Conservation (phyloP, 1,284 basidiomycete species). For the Cryptococcus depauperatus region DNA sequence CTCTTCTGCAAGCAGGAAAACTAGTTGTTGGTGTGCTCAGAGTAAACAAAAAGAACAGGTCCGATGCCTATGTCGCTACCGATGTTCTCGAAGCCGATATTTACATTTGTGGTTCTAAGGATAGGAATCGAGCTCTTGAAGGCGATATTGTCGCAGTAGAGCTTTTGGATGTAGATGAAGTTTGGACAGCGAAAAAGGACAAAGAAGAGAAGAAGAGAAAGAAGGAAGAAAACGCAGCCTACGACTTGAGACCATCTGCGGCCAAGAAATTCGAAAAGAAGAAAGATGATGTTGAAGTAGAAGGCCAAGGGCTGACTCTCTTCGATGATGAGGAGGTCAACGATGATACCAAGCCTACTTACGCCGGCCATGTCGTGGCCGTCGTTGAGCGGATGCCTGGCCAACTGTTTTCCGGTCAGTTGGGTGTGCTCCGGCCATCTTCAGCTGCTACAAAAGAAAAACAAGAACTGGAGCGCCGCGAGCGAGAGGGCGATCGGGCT, state of each 20-base stretch:
- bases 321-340: slow-evolving; percentile 98
- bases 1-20: slow-evolving; percentile 94
- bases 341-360: slow-evolving; percentile 80
- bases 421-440: slow-evolving; percentile 89
- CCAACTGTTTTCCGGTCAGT: slow-evolving; percentile 93
- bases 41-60: slow-evolving; percentile 98
- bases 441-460: slow-evolving; percentile 99
- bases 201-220: slow-evolving; percentile 99
- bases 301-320: slow-evolving; percentile 91
- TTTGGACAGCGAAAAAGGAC: slow-evolving; percentile 99
- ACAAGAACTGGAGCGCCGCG: slow-evolving; percentile 93
- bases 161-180: slow-evolving; percentile 93
- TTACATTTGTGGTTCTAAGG: slow-evolving; percentile 96
- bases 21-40: slow-evolving; percentile 94
- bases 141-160: slow-evolving; percentile 99
- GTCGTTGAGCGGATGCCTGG: slow-evolving; percentile 97
- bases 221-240: slow-evolving; percentile 96
- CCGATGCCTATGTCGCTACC: slow-evolving; percentile 98
- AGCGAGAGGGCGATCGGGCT: slow-evolving; percentile 73
- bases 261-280: slow-evolving; percentile 97
- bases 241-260: slow-evolving; percentile 59
- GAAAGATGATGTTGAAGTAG: slow-evolving; percentile 99
- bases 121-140: slow-evolving; percentile 95
- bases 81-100: slow-evolving; percentile 98
- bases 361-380: slow-evolving; percentile 92